Evolutionary conservation across 108 stramenopile species (phyloP), one percentile per base, ranked within the genome.

Genomic region (Skeletonema costatum): DNA sequence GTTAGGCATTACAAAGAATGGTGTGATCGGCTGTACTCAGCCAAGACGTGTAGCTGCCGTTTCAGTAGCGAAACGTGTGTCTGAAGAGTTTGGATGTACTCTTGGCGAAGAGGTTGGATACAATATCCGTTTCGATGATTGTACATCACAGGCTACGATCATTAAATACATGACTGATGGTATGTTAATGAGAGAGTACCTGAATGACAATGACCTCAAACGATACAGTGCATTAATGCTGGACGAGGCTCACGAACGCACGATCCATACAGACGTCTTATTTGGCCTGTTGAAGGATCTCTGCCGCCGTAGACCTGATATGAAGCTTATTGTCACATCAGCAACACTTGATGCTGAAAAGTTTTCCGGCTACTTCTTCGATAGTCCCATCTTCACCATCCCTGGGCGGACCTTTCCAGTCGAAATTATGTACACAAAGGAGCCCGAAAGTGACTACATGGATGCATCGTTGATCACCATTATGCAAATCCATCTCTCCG

Each of bases 101-200:
- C 75, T 98, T 0, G 98, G 97, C 8, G 92, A 96, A 69, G 93
- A 99, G 76, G 98, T 99, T 12, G 99, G 98, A 4, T 99, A 99
- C 85, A 90, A 94, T 3, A 99, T 99, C 75, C 97, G 99, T 60
- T 99, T 99, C 85, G 98, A 99, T 66, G 99, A 99, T 87, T 90
- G 95, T 46, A 99, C 99, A 2, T 93, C 91, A 9, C 83, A 90
- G 29, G 84, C 92, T 36, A 97, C 97, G 5, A 89, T 97, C 25
- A 94, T 99, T 69, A 99, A 99, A 88, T 99, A 99, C 89, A 99
- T 99, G 98, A 99, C 99, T 13, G 99, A 99, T 86, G 99, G 98
- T 58, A 98, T 98, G 96, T 80, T 99, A 13, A 97, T 99, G 98
- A 90, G 98, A 96, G 91, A 94, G 76, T 95, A 97, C 68, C 84